phyloP scores from a whole-genome alignment of 2,329 filamentous ascomycete genomes.

The Plectosphaerella sp. region DNA sequence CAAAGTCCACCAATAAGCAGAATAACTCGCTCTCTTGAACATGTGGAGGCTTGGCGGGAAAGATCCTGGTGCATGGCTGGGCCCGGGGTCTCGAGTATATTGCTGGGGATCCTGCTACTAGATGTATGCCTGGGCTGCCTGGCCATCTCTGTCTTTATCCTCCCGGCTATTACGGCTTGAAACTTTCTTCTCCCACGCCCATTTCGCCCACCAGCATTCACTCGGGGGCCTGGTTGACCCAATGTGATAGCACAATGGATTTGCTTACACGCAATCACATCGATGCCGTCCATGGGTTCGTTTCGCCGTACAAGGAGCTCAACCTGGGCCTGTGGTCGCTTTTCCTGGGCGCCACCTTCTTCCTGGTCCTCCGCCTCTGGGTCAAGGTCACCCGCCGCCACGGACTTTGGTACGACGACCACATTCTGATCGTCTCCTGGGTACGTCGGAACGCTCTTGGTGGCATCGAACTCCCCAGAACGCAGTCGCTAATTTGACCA shows the following conservation, averaged over 20 bases:
- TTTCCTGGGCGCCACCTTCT: slow-evolving; percentile 22
- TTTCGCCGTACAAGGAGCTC: slow-evolving; percentile 22
- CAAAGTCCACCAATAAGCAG: too few species aligned
- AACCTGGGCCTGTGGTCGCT: slow-evolving; percentile 28
- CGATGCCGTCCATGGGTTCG: slow-evolving; percentile 17
- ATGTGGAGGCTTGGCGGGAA: too few species aligned
- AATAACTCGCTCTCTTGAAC: too few species aligned
- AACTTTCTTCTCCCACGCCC: too few species aligned
- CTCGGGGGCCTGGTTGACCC: too few species aligned
- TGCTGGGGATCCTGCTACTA: too few species aligned
- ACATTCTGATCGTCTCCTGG: slow-evolving; percentile 29
- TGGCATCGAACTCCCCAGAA: slow-evolving; percentile 12
- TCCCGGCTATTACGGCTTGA: too few species aligned
- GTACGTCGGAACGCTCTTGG: slow-evolving; percentile 15
- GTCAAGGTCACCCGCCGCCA: slow-evolving; percentile 28
- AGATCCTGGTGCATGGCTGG: too few species aligned
- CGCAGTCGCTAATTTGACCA: neutral
- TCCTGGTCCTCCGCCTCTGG: slow-evolving; percentile 26
- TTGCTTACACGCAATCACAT: slow-evolving; percentile 14
- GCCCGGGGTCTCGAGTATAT: too few species aligned
- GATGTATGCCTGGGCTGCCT: too few species aligned
- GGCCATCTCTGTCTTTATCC: too few species aligned
- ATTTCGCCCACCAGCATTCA: too few species aligned
- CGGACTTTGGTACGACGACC: slow-evolving; percentile 33
- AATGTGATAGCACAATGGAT: neutral